phyloP scores from a whole-genome alignment of 805 yeast genomes.

The Hanseniaspora occidentalis region DNA sequence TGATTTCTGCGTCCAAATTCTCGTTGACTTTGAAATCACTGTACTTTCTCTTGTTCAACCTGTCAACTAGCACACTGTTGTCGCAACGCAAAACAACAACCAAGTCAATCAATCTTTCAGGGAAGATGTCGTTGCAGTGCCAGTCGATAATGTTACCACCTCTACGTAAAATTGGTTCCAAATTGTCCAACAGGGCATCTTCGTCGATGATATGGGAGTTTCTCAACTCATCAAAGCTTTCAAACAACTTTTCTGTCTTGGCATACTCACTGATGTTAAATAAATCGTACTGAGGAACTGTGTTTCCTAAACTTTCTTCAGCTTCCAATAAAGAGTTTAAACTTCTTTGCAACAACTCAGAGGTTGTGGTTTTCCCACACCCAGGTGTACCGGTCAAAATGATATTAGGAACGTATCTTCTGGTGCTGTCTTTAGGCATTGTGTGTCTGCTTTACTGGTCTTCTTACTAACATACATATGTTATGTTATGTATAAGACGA shows the following conservation, averaged over 20 bases:
- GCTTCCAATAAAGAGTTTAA: constrained; percentile 33
- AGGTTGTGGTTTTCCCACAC: constrained; percentile 26
- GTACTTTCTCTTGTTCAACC: constrained; percentile 68
- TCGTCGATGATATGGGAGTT: constrained; percentile 88
- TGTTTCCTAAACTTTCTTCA: constrained; percentile 67
- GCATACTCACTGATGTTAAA: constrained; percentile 75
- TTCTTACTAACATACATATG: too few species aligned
- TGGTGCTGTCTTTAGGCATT: constrained; percentile 9
- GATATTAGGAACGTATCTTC: constrained; percentile 47
- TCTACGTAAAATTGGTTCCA: constrained; percentile 63
- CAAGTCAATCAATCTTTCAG: constrained; percentile 82
- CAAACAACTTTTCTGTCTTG: constrained; percentile 59
- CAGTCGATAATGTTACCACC: constrained; percentile 94
- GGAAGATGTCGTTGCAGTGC: constrained; percentile 95
- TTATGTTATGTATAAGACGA: too few species aligned
- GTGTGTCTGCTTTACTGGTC: too few species aligned
- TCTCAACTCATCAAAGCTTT: constrained; percentile 75
- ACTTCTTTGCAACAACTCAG: constrained; percentile 17
- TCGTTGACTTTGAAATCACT: constrained; percentile 75
- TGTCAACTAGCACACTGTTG: constrained; percentile 56
- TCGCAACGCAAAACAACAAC: constrained; percentile 82
- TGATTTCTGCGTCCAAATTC: constrained; percentile 90
- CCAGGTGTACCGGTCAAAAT: constrained; percentile 92
- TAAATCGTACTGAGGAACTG: constrained; percentile 28
- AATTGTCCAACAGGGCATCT: constrained; percentile 67